Evolutionary conservation across 164 flowering plant genomes (phyloP).

Genomic region (Tetrastigma voinierianum): DNA sequence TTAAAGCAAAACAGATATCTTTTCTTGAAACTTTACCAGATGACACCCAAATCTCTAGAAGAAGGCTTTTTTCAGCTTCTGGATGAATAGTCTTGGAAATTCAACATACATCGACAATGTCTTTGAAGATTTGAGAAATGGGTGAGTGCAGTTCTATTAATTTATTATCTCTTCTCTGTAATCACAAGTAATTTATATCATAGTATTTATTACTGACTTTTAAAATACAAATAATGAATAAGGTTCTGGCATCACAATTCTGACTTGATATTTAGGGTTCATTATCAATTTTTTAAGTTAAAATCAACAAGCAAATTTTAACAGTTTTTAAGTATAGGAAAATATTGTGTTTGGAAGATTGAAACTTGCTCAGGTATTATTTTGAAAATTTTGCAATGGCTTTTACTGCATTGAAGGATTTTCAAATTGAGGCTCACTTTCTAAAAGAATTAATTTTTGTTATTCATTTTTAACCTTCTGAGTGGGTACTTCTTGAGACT

Average conservation of each 20-base stretch:
- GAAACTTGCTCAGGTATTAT: neutral
- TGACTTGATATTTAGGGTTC: too few relatives aligned
- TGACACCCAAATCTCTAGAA: slow-evolving; percentile 72
- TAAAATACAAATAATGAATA: too few relatives aligned
- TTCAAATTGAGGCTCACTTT: neutral
- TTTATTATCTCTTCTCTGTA: neutral
- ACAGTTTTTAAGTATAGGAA: too few relatives aligned
- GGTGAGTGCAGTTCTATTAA: slow-evolving; percentile 42
- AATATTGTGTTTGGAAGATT: neutral
- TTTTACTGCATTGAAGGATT: neutral
- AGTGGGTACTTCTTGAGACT: slow-evolving; percentile 85
- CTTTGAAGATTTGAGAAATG: slow-evolving; percentile 85
- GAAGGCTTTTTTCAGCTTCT: slow-evolving; percentile 74
- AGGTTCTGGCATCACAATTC: too few relatives aligned
- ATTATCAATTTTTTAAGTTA: too few relatives aligned
- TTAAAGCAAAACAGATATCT: slow-evolving; percentile 70
- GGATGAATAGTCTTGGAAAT: slow-evolving; percentile 87
- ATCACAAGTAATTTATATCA: neutral
- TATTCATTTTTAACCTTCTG: slow-evolving; percentile 3
- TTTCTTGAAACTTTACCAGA: slow-evolving; percentile 64
- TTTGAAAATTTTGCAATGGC: neutral
- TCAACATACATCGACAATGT: slow-evolving; percentile 65
- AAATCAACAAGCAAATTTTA: too few relatives aligned
- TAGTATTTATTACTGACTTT: neutral
- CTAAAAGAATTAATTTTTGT: neutral